Evolutionary conservation across 257 asterid species (phyloP).

Genomic region (Osmanthus fragrans): DNA sequence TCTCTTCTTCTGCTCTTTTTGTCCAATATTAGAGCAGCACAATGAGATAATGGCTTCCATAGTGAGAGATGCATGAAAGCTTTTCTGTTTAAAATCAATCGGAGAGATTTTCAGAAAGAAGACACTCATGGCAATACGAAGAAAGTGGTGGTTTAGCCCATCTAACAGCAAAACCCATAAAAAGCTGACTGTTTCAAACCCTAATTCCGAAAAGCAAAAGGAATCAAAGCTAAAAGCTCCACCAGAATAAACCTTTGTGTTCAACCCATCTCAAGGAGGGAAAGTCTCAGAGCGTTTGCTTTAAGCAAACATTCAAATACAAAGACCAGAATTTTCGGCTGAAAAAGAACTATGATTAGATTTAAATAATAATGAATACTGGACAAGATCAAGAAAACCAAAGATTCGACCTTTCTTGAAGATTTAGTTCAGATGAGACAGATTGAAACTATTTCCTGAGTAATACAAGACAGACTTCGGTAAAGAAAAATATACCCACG

Average conservation of each 20-base stretch:
- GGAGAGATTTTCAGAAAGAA: conserved; percentile 28
- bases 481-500: background rate
- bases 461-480: background rate
- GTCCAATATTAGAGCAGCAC: conserved; percentile 91
- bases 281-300: conserved; percentile 45
- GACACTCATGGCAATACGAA: conserved; percentile 32
- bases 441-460: background rate
- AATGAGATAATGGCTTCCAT: conserved; percentile 98
- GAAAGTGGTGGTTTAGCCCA: conserved; percentile 48
- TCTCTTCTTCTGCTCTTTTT: conserved; percentile 85
- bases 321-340: conserved; percentile 30
- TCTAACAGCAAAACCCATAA: conserved; percentile 46
- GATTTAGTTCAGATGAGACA: conserved; percentile 2
- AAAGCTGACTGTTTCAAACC: conserved; percentile 45
- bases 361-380: conserved; percentile 18
- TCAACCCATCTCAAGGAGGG: conserved; percentile 54
- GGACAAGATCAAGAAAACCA: conserved; percentile 59
- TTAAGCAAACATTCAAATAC: conserved; percentile 49
- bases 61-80: conserved; percentile 93
- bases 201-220: conserved; percentile 65
- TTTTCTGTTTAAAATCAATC: conserved; percentile 27
- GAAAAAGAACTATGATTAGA: conserved; percentile 24
- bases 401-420: conserved; percentile 37
- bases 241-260: conserved; percentile 68
- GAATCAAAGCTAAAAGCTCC: conserved; percentile 59